Evolutionary conservation across 164 flowering plant genomes (phyloP).

Genomic region (Amborella trichopoda): DNA sequence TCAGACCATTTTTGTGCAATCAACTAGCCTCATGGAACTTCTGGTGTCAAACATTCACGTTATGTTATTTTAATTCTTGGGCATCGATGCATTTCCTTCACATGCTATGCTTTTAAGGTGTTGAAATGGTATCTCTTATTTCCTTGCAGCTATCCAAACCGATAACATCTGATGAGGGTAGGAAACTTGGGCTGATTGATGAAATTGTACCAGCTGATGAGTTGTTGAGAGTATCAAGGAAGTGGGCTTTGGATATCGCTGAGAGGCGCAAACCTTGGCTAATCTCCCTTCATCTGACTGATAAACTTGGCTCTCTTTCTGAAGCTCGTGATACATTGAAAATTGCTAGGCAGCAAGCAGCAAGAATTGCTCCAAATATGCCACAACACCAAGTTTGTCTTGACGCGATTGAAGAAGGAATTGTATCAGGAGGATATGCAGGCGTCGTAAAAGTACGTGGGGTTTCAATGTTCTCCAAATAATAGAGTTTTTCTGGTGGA

Average conservation of each 20-base stretch:
- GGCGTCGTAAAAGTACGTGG: slow-evolving; percentile 67
- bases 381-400: slow-evolving; percentile 90
- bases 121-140: background rate
- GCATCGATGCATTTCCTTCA: no score
- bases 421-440: slow-evolving; percentile 79
- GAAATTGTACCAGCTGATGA: slow-evolving; percentile 64
- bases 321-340: slow-evolving; percentile 62
- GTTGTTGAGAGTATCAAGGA: slow-evolving; percentile 56
- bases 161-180: slow-evolving; percentile 81
- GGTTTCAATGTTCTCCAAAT: no score
- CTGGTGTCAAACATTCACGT: no score
- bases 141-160: slow-evolving; percentile 57
- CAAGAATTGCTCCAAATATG: slow-evolving; percentile 59
- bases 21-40: no score
- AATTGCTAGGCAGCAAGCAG: slow-evolving; percentile 56
- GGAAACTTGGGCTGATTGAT: slow-evolving; percentile 81
- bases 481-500: no score
- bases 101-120: no score
- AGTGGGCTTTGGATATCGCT: slow-evolving; percentile 87
- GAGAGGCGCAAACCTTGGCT: slow-evolving; percentile 78
- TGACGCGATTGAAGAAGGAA: slow-evolving; percentile 84
- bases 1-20: no score
- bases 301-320: slow-evolving; percentile 67
- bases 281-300: slow-evolving; percentile 65
- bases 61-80: no score